Evolutionary conservation across 371 early-diverging fungal species (phyloP).

Genomic region (Actinomortierella wolfii): DNA sequence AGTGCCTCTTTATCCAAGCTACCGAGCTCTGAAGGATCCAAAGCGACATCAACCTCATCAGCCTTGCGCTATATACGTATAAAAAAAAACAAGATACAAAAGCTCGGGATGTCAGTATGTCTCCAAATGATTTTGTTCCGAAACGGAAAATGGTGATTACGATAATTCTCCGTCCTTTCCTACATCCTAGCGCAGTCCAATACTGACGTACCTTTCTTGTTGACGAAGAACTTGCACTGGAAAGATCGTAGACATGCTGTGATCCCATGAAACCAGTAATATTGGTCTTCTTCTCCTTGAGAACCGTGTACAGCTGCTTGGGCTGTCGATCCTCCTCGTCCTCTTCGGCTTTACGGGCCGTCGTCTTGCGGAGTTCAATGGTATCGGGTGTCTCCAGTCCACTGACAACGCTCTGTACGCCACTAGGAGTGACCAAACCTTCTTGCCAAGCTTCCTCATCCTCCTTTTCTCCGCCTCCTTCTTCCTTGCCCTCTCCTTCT

Average conservation of each 20-base stretch:
- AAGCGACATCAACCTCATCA: conserved; percentile 70
- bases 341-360: conserved; percentile 41
- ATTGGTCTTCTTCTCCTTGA: conserved; percentile 80
- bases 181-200: too few relatives aligned
- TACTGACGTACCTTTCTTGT: too few relatives aligned
- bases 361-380: conserved; percentile 89
- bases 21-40: conserved; percentile 80
- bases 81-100: background rate
- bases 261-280: conserved; percentile 93
- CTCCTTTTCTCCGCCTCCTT: conserved; percentile 52
- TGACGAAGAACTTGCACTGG: conserved; percentile 39
- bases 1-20: conserved; percentile 74
- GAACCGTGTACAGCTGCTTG: conserved; percentile 85
- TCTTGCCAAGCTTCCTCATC: conserved; percentile 56
- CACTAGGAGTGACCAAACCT: conserved; percentile 90
- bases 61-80: conserved; percentile 51
- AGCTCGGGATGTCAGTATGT: background rate
- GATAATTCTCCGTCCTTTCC: too few relatives aligned
- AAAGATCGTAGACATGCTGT: conserved; percentile 88
- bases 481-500: conserved; percentile 61
- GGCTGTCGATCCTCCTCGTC: conserved; percentile 64
- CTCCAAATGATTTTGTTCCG: too few relatives aligned
- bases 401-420: conserved; percentile 75
- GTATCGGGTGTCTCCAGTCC: conserved; percentile 94
- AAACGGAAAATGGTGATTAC: too few relatives aligned